Evolutionary conservation across 768 basidiomycete genomes (phyloP), one percentile per base, ranked within the genome.

Genomic region (Chalciporus pseudorubinellus): DNA sequence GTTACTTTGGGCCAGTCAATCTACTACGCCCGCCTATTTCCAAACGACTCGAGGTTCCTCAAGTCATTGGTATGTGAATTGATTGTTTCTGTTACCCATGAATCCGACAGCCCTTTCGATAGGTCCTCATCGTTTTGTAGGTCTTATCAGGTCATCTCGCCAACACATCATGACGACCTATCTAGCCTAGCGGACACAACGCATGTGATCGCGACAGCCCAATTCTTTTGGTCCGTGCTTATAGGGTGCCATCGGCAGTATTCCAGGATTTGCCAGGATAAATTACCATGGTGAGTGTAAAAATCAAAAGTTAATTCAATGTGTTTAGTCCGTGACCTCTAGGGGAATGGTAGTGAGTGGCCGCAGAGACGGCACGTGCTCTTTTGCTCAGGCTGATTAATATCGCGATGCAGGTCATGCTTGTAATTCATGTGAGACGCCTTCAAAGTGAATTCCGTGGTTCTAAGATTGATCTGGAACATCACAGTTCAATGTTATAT

Each of bases 121-220:
- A 60, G 59, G 57, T 60, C 10, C 26, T 59, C 13, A 2, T 53
- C 1, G 29, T 59, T 13, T 53, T 48, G 59, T 60, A 9, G 6
- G 59, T 59, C 29, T 36, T 31, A 22, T 18, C 1, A 8, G 0
- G 22, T 6, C 3, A 19, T 8, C n/a, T 1, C 21, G 4, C 4
- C 9, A 26, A 7, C 10, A 3, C 3, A 36, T 29, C 3, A 36
- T 41, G 12, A 59, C 31, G 2, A 20, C n/a, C 2, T 21, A 9
- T 45, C 20, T 33, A 59, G 59, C 26, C 19, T 41, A 13, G 48
- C 51, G 2, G 57, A 59, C 10, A 3, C 13, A 12, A 0, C 46
- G 18, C 58, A 59, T 16, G 11, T 59, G 2, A 13, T 52, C 10
- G 56, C 56, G 16, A 6, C 8, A 4, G 21, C 10, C 3, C 42